Evolutionary conservation across 345 rosid species (phyloP).

Genomic region (Gossypium turneri): DNA sequence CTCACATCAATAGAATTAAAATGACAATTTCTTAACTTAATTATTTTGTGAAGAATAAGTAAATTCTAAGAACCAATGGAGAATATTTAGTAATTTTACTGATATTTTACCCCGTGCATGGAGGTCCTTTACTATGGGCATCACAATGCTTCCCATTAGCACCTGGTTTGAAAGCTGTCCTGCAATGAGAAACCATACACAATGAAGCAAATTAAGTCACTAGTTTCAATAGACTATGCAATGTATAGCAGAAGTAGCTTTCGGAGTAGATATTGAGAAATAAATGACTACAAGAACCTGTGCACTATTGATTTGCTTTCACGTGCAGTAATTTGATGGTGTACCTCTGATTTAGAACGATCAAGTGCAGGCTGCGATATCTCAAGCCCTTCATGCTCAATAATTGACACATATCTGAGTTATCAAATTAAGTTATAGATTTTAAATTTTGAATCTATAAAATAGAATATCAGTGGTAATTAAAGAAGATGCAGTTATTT

Average conservation of each 20-base stretch:
- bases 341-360: slow-evolving; percentile 48
- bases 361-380: slow-evolving; percentile 50
- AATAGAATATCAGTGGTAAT: background rate
- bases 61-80: background rate
- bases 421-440: background rate
- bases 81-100: background rate
- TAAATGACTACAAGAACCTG: slow-evolving; percentile 37
- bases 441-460: background rate
- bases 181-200: slow-evolving; percentile 21
- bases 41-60: slow-evolving; percentile 3
- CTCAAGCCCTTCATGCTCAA: slow-evolving; percentile 35
- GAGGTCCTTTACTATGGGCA: slow-evolving; percentile 46
- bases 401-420: slow-evolving; percentile 48
- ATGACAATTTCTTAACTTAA: background rate
- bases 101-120: slow-evolving; percentile 60
- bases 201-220: slow-evolving; percentile 7
- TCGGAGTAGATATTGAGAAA: background rate
- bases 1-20: background rate
- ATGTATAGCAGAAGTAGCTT: background rate
- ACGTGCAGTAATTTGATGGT: slow-evolving; percentile 68
- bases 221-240: background rate
- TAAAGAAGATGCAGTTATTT: background rate
- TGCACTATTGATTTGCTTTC: slow-evolving; percentile 44
- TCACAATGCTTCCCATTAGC: slow-evolving; percentile 37
- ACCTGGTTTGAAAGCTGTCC: slow-evolving; percentile 50